A percentile compares a stretch with the other conserved stretches of the same genome.
Conservation (phyloP, 2,329 filamentous ascomycete genomes). For the Fusarium torreyae region DNA sequence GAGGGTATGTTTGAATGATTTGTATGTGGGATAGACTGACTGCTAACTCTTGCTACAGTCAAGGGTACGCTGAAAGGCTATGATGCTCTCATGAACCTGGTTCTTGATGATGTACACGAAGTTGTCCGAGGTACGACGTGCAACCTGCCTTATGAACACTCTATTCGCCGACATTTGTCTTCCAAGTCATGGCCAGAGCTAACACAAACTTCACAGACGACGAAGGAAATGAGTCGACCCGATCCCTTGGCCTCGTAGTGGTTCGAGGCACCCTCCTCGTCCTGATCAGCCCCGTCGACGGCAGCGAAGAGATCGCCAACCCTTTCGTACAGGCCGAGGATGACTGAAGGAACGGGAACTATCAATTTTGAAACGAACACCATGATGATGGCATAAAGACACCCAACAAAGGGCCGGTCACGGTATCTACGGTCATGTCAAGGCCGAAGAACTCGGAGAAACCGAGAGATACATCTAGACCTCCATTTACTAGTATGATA, state of each 20-base stretch:
- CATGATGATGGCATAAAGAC: conserved; percentile 11
- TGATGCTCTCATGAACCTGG: conserved; percentile 97
- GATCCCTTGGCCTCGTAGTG: conserved; percentile 88
- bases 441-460: conserved; percentile 18
- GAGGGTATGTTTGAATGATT: conserved; percentile 72
- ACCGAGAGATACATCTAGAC: conserved; percentile 18
- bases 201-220: conserved; percentile 75
- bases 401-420: conserved; percentile 8
- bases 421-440: conserved; percentile 9
- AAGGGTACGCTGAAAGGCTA: conserved; percentile 93
- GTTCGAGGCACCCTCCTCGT: conserved; percentile 94
- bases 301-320: conserved; percentile 96
- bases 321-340: conserved; percentile 87
- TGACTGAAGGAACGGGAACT: conserved; percentile 57
- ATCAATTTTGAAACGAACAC: conserved; percentile 26
- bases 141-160: not conserved
- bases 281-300: conserved; percentile 91
- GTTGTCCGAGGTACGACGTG: conserved; percentile 80
- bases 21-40: not conserved
- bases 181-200: conserved; percentile 1
- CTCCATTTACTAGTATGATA: conserved; percentile 22
- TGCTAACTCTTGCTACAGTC: conserved; percentile 67
- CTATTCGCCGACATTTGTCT: not conserved
- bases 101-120: conserved; percentile 94
- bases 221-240: conserved; percentile 87